Evolutionary conservation across 2,329 filamentous ascomycete genomes (phyloP), one percentile per base, ranked within the genome.

Genomic region (Ophiocordyceps australis): DNA sequence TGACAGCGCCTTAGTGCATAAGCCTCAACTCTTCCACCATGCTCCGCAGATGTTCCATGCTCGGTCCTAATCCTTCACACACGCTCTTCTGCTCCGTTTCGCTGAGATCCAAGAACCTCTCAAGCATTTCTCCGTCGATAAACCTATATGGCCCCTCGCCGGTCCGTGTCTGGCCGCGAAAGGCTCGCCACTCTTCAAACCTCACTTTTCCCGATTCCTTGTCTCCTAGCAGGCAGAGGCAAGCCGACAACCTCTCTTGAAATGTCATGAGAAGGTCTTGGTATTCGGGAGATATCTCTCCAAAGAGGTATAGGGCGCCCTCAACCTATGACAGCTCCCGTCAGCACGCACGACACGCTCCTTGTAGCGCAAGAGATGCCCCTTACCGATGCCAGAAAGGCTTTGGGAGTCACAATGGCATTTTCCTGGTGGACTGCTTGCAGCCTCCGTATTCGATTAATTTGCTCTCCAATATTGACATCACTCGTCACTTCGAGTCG

Each of bases 41-140:
- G 26, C 63, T 65, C 25, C 71, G 56, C 50, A 76, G 63, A 55
- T 70, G 45, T 47, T 74, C 62, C 34, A 80, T 48, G 56, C 57
- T 66, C 33, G 55, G 72, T 28, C 57, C 75, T 35, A 62, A 59
- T 25, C 56, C 71, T 45, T 58, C 45, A 30, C 55, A 70, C 25
- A 65, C 55, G 28, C 52, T 45, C 36, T 52, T 55, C 49, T 74
- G 70, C 21, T 52, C 52, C 20, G 57, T 55, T 28, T 74, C 69
- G 23, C 65, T 59, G 34, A 79, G 55, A 34, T 83, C 74, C 36
- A 95, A 49, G 43, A 94, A 94, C 26, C 69, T 53, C 52, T 95
- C 86, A 9, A 98, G 61, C 39, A 95, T 58, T 45, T 94, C 86
- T 1, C 86, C 89, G 41, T 98, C 89, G 9, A 98, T 68, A 40